These are phyloP conservation scores for Plectosphaerella cucumerina DNA, from an alignment of 2,329 filamentous ascomycete species.

Conservation along the genomic window DNA sequence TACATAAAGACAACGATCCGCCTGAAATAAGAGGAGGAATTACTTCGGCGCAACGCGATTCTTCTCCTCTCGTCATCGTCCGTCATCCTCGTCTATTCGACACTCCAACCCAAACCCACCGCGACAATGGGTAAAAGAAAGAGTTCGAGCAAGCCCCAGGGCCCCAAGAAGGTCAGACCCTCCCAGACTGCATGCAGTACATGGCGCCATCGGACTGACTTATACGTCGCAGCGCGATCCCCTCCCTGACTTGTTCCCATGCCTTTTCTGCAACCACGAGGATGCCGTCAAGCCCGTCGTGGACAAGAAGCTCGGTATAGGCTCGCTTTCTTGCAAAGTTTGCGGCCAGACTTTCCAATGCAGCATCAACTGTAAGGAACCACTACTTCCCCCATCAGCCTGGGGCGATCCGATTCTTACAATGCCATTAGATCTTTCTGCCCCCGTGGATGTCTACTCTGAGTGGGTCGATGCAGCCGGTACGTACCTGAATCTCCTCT, in stretches of 20 bases:
- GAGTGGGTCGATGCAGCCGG: slow-evolving; percentile 92
- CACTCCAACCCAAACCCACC: not conserved
- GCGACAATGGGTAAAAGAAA: slow-evolving; percentile 89
- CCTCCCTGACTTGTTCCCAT: slow-evolving; percentile 82
- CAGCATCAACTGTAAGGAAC: slow-evolving; percentile 76
- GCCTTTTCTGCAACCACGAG: slow-evolving; percentile 98
- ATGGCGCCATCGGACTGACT: not conserved
- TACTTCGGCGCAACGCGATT: too few species aligned
- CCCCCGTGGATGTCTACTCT: slow-evolving; percentile 90
- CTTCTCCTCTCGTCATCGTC: too few species aligned
- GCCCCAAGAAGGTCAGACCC: slow-evolving; percentile 68
- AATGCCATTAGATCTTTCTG: slow-evolving; percentile 66
- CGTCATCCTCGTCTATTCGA: too few species aligned
- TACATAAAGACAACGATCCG: too few species aligned
- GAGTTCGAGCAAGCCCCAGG: slow-evolving; percentile 75
- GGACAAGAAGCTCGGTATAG: slow-evolving; percentile 87
- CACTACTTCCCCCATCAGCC: not conserved
- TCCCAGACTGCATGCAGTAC: not conserved
- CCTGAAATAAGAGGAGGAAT: too few species aligned
- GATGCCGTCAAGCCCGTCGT: slow-evolving; percentile 87
- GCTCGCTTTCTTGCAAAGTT: slow-evolving; percentile 82
- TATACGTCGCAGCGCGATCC: slow-evolving; percentile 55
- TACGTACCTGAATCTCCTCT: slow-evolving; percentile 21
- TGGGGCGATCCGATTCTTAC: slow-evolving; percentile 12
- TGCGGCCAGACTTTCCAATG: slow-evolving; percentile 94